These are phyloP conservation scores for Platanthera zijinensis DNA, from an alignment of 106 monocot genomes.

Conservation along the genomic window DNA sequence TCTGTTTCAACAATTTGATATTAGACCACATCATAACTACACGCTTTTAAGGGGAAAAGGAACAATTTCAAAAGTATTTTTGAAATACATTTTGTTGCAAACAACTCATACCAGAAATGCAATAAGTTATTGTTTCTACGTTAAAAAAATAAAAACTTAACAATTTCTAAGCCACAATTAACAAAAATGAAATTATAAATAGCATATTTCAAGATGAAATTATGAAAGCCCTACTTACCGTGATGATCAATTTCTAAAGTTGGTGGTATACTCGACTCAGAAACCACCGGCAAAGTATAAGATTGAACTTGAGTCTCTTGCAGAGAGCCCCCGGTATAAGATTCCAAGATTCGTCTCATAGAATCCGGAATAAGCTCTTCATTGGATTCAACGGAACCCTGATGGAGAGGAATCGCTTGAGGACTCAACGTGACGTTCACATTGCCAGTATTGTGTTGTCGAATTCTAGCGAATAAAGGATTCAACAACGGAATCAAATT, in stretches of 20 bases:
- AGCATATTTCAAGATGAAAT: not conserved
- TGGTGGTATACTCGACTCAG: conserved; percentile 5
- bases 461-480: conserved; percentile 59
- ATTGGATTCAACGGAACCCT: conserved; percentile 11
- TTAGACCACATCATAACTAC: not conserved
- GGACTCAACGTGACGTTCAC: conserved; percentile 21
- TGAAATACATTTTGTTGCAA: not conserved
- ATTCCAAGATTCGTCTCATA: conserved; percentile 18
- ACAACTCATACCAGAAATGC: not conserved
- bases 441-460: conserved; percentile 21
- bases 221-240: conserved; percentile 23
- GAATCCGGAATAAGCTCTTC: conserved; percentile 16
- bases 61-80: not conserved
- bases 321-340: conserved; percentile 5
- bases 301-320: conserved; percentile 5
- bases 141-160: not conserved
- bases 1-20: not conserved
- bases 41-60: not conserved
- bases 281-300: conserved; percentile 8
- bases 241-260: conserved; percentile 17
- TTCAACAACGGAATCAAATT: conserved; percentile 30
- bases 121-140: not conserved
- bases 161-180: not conserved
- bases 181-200: not conserved
- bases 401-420: conserved; percentile 21